Percentiles rank a stretch among this genome's conserved stretches.
Evolutionary conservation across 106 monocot species (phyloP).

Genomic region (Dendrobium chrysotoxum): DNA sequence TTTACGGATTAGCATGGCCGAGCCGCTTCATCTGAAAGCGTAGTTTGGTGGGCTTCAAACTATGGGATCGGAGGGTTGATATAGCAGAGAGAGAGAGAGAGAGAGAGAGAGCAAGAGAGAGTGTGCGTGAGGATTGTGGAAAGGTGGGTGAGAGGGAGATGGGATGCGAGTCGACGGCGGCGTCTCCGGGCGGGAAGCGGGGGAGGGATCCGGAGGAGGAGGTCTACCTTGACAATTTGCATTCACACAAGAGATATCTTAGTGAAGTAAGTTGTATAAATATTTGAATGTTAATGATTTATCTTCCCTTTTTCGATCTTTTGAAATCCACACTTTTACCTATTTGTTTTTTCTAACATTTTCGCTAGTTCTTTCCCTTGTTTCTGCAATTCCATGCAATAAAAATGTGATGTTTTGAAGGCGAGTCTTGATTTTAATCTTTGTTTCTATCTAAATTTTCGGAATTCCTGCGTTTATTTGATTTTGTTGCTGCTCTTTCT

Average conservation of each 20-base stretch:
- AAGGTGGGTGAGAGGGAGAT: not conserved
- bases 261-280: slow-evolving; percentile 35
- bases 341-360: not conserved
- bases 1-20: too few relatives aligned
- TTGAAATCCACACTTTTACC: not conserved
- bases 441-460: not conserved
- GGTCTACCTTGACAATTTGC: slow-evolving; percentile 66
- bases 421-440: not conserved
- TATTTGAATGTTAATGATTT: not conserved
- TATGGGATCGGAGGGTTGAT: too few relatives aligned
- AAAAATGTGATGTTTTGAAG: not conserved
- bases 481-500: not conserved
- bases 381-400: not conserved
- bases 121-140: too few relatives aligned
- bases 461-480: not conserved
- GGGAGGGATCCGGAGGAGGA: slow-evolving; percentile 69
- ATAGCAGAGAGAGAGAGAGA: too few relatives aligned
- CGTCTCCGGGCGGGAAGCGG: slow-evolving; percentile 44
- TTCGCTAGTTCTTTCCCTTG: not conserved
- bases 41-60: too few relatives aligned
- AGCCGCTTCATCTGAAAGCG: not conserved
- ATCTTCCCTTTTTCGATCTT: not conserved
- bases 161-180: slow-evolving; percentile 16
- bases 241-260: slow-evolving; percentile 70
- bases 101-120: too few relatives aligned